Evolutionary conservation across 306 rosid genomes (phyloP).

Genomic region (Lablab purpureus): DNA sequence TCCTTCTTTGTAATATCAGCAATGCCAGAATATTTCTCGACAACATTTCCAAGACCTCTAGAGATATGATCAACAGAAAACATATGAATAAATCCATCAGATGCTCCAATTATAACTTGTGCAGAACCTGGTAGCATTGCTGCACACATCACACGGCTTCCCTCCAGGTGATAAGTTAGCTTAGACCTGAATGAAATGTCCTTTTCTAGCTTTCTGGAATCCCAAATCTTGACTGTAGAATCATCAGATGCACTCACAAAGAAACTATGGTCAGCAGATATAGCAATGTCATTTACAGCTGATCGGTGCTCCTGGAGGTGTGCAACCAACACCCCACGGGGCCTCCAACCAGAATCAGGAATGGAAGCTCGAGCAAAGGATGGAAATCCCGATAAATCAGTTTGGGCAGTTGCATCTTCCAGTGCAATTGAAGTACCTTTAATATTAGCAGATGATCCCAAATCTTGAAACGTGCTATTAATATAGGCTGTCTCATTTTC

Average conservation of each 20-base stretch:
- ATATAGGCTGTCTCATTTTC: constrained; percentile 74
- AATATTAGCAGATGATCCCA: constrained; percentile 61
- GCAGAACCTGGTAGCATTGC: constrained; percentile 86
- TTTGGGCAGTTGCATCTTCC: constrained; percentile 69
- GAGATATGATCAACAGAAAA: constrained; percentile 93
- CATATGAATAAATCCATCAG: constrained; percentile 89
- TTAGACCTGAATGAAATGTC: constrained; percentile 97
- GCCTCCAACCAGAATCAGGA: constrained; percentile 97
- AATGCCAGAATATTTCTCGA: constrained; percentile 93
- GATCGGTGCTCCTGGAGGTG: constrained; percentile 98
- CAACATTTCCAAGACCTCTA: constrained; percentile 85
- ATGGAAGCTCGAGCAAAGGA: constrained; percentile 70
- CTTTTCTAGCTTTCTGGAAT: constrained; percentile 89
- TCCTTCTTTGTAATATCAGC: constrained; percentile 92
- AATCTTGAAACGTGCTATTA: constrained; percentile 73
- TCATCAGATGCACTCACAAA: constrained; percentile 96
- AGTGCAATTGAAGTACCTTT: constrained; percentile 63
- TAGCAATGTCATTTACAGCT: constrained; percentile 88
- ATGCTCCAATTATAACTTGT: constrained; percentile 93
- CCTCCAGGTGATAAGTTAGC: constrained; percentile 94
- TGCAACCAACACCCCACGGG: constrained; percentile 94
- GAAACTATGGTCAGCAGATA: constrained; percentile 89
- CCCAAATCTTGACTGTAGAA: constrained; percentile 97
- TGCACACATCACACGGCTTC: constrained; percentile 89
- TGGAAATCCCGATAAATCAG: constrained; percentile 72